Evolutionary conservation across 2,329 filamentous ascomycete species (phyloP), one percentile per base, ranked within the genome.

Genomic region (Capronia coronata): DNA sequence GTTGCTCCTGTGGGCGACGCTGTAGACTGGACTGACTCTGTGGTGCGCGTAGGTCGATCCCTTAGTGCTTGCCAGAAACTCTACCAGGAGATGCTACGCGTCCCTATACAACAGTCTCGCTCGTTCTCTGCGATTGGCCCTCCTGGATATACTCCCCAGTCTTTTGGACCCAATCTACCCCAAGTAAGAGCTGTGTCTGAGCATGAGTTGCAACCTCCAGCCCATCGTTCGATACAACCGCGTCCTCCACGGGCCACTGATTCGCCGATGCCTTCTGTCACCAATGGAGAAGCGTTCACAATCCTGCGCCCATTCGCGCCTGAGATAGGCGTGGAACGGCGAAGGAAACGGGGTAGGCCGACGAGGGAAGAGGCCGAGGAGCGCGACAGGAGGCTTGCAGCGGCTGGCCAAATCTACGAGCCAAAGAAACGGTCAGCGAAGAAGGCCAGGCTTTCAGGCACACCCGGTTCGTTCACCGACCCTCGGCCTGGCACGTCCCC

Each of bases 351-450:
- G 16, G 58, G 58, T 14, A 57, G 58, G 14, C 58, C 58, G 23
- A 61, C 52, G n/a, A 61, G 59, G 37, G 57, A 58, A 47, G 58
- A 59, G 22, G 58, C 43, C n/a, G 58, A 57, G 46, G 57, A 59
- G 47, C 58, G 58, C 42, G 55, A 58, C 21, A 47, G 57, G 5
- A 44, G 43, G 37, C 52, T 61, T 11, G 57, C 57, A 7, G 51
- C 52, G 30, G 38, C 52, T 13, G 58, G 58, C 8, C 56, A 59
- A 34, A 55, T 51, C 27, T 61, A 61, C 39, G 51, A 59, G 43
- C 58, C 57, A 23, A 61, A 61, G 48, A 61, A 53, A 46, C 49
- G 57, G 22, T 48, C 58, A 11, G 21, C 53, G 5, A 61, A 61
- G 50, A 61, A 56, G 43, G 42, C 50, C 5, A 44, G 58, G 43